Evolutionary conservation across 768 basidiomycete genomes (phyloP), one percentile per base, ranked within the genome.

Genomic region (Pulveroboletus sp.): DNA sequence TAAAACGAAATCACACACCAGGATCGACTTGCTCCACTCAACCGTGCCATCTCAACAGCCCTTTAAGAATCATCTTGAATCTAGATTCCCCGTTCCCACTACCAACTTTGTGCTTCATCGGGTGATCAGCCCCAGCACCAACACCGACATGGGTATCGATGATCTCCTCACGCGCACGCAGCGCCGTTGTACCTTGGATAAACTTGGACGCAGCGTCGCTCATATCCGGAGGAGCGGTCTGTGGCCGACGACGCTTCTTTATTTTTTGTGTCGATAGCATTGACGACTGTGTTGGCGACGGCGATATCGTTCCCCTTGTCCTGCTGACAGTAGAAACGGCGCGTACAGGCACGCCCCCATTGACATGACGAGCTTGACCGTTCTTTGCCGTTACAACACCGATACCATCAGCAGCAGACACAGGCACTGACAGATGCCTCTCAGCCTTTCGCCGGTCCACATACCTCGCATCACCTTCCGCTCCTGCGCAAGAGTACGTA

Each of bases 171-270:
- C 43, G 50, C 24, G 8, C 28, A 37, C 18, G 50, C 39, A 32
- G 39, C 27, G 17, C 35, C 39, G 15, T 36, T 13, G 30, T n/a
- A 0, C 50, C 58, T 11, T 62, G 59, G 4, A 50, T 38, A 36
- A 62, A 62, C 51, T 45, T 50, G 49, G 46, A 27, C 4, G 55
- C n/a, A 5, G 45, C 26, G 5, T 59, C 57, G 2, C 60, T 53
- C 13, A 32, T 35, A 17, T 51, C 50, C 4, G 26, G 32, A 26
- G 64, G 64, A 0, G 66, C 64, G 2, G 64, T 68, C 43, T 63
- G 64, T 39, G 64, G 64, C 10, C 66, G 60, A 21, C 31, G 37
- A 8, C 40, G 55, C 41, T 49, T 53, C 44, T 14, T 50, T 21
- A 36, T 21, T 33, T 49, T 61, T 7, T 45, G 9, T 4, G 57